Base-by-base conservation (phyloP, 495 filamentous ascomycete genomes). In the Aspergillus mulundensis region DNA sequence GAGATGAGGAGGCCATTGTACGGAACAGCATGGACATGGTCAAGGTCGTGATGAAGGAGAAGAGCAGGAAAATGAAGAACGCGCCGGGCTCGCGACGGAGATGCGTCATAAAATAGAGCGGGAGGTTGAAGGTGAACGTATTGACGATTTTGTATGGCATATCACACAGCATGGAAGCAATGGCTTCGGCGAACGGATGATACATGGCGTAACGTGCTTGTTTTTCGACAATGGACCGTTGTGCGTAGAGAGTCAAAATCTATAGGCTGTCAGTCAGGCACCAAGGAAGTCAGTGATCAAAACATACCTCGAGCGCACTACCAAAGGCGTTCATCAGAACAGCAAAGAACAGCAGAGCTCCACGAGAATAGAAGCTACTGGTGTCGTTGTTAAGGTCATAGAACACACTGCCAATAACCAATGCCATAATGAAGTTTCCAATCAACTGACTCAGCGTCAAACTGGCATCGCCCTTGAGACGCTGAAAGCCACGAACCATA, bases 281-380 rank as follows among this genome's bases (percentile, higher is more conserved):
- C 12, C 23, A 49, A 15, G 7, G 23, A 49, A 42, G 18, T 30
- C 39, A 5, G 48, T 43, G 40, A 14, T 10, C 12, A 15, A 11
- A 15, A 16, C 66, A 46, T 68, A 86, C 84, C 74, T 96, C 91
- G 8, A 95, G 77, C 55, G 85, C 85, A 71, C 84, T 88, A 56
- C 86, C 80, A 63, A 97, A 96, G 21, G 92, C 91, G 66, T 96
- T 96, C 70, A 96, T 68, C 42, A 97, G 77, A 58, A 95, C 86
- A 56, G 91, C 89, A 64, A 97, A 97, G 84, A 97, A 97, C 34
- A 97, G 78, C 30, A 97, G 75, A 57, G 89, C 89, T 46, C 89
- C 91, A 50, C 90, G 82, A 61, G 84, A 82, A 73, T 85, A 97
- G 75, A 97, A 95, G 68, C 83, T 89, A 19, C 67, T 63, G 6